Conservation (phyloP, 345 rosid species). For the Lepidium africanum region DNA sequence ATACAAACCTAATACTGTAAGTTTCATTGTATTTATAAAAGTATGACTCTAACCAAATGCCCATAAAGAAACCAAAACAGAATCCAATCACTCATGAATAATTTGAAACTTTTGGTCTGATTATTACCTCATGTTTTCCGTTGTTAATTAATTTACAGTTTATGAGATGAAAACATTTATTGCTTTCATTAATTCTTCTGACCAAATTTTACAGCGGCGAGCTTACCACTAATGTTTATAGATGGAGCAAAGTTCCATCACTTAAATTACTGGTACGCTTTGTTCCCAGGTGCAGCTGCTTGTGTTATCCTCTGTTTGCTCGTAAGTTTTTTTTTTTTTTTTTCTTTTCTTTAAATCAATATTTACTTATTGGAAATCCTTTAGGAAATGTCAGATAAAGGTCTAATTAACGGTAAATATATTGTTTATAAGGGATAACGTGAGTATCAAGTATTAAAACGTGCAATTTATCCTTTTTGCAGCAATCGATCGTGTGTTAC, state of each 20-base stretch:
- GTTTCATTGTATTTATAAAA: not conserved
- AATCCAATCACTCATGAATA: not conserved
- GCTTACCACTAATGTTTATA: slow-evolving; percentile 82
- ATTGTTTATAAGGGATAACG: not conserved
- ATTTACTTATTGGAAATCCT: not conserved
- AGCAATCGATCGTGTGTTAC: slow-evolving; percentile 76
- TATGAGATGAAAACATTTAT: not conserved
- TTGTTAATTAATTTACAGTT: not conserved
- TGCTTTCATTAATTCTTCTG: not conserved
- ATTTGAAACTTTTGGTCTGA: not conserved
- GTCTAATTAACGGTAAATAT: not conserved
- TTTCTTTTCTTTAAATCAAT: not conserved
- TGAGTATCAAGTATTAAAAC: not conserved
- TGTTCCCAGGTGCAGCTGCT: slow-evolving; percentile 87
- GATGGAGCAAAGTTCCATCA: slow-evolving; percentile 74
- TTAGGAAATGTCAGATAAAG: not conserved
- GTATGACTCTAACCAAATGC: not conserved
- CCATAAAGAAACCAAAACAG: slow-evolving; percentile 8
- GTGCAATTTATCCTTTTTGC: slow-evolving; percentile 25
- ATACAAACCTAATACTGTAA: not conserved
- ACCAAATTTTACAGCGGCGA: slow-evolving; percentile 52
- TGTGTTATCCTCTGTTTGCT: slow-evolving; percentile 70
- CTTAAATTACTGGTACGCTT: slow-evolving; percentile 65
- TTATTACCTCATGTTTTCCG: too few species aligned
- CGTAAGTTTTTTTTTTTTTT: slow-evolving; percentile 32